Conservation (phyloP, 805 yeast genomes). For the Metschnikowia cubensis region DNA sequence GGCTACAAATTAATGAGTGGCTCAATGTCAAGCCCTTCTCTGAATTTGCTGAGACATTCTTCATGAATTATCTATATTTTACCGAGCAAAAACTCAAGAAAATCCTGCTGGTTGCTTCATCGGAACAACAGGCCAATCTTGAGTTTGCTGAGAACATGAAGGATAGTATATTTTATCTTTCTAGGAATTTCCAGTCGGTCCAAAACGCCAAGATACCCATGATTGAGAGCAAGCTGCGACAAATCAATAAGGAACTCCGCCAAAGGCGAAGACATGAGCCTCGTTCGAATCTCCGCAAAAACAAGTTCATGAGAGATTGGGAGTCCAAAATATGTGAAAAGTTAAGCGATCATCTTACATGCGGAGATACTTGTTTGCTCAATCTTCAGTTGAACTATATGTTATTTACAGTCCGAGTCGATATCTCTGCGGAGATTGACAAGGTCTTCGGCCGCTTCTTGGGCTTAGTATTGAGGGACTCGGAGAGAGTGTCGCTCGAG, state of each 20-base stretch:
- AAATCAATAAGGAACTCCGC: neutral
- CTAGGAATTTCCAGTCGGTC: constrained; percentile 18
- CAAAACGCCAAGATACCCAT: constrained; percentile 12
- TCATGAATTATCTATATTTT: constrained; percentile 12
- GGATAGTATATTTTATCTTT: constrained; percentile 19
- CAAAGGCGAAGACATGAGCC: constrained; percentile 3
- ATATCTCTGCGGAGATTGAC: constrained; percentile 25
- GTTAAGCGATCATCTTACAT: constrained; percentile 23
- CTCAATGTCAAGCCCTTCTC: constrained; percentile 34
- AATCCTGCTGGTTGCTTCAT: constrained; percentile 8
- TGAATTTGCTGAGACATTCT: constrained; percentile 23
- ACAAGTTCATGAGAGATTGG: constrained; percentile 28
- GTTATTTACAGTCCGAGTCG: constrained; percentile 32
- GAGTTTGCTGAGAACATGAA: constrained; percentile 20
- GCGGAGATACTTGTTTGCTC: constrained; percentile 26
- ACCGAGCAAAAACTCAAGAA: constrained; percentile 8
- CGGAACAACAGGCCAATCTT: constrained; percentile 17
- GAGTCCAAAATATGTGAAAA: constrained; percentile 26
- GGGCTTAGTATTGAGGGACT: constrained; percentile 3
- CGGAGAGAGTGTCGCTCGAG: constrained; percentile 2
- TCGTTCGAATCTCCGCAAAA: constrained; percentile 2
- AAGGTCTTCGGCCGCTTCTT: constrained; percentile 5
- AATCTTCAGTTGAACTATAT: constrained; percentile 37
- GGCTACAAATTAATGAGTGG: constrained; percentile 35
- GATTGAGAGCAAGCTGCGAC: constrained; percentile 5